These are phyloP conservation scores for Desmodesmus armatus DNA, from an alignment of 139 green algal genomes.

Conservation along the genomic window DNA sequence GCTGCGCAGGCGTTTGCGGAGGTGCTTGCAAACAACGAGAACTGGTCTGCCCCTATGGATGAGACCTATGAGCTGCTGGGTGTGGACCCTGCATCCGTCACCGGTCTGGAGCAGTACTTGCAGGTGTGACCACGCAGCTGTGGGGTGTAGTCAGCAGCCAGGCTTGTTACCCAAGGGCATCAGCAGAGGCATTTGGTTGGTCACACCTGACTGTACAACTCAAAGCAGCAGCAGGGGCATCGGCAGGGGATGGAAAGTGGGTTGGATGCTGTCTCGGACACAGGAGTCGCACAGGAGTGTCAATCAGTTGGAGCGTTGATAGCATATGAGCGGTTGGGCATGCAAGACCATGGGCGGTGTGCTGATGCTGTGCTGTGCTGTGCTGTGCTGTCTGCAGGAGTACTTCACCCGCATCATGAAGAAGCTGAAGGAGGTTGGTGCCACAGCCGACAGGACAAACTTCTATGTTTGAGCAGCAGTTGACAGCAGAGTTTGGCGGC, in stretches of 20 bases:
- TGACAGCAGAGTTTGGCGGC: not conserved
- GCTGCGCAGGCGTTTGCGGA: constrained; percentile 86
- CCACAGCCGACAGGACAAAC: constrained; percentile 86
- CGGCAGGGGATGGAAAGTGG: no score
- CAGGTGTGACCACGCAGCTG: constrained; percentile 46
- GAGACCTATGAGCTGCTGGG: constrained; percentile 93
- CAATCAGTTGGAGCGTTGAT: not conserved
- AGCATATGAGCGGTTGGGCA: not conserved
- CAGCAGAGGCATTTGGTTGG: not conserved
- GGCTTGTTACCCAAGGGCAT: not conserved
- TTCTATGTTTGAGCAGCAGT: constrained; percentile 88
- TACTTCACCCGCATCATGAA: constrained; percentile 97
- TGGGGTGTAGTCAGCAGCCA: not conserved
- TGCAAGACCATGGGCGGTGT: no score
- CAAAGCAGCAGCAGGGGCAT: no score
- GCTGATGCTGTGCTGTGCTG: not conserved
- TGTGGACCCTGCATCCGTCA: constrained; percentile 83
- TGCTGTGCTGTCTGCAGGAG: constrained; percentile 67
- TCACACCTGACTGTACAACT: no score
- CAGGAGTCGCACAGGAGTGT: no score
- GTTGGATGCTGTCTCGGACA: no score
- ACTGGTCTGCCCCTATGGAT: constrained; percentile 90
- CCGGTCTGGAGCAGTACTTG: constrained; percentile 90
- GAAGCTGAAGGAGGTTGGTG: constrained; percentile 99
- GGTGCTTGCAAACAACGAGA: constrained; percentile 89